Evolutionary conservation across 495 filamentous ascomycete species (phyloP), one percentile per base, ranked within the genome.

Genomic region (Hyaloscypha hepaticicola): DNA sequence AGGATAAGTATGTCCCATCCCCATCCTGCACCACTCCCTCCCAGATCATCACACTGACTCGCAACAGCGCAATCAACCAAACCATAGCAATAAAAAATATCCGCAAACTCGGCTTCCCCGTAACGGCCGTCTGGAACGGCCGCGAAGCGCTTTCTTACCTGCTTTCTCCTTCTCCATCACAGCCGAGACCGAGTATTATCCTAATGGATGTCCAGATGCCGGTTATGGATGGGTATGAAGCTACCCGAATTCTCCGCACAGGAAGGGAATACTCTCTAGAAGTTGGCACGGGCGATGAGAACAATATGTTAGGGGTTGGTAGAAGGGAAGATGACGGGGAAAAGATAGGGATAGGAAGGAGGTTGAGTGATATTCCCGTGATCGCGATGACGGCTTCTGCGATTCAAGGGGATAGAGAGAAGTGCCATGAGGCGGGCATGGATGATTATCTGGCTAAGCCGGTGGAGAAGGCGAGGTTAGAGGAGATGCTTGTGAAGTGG

Each of bases 181-280:
- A 80, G 34, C 74, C 76, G 14, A 80, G 77, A 55, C 85, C 88
- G 3, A 82, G 92, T 61, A 87, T 93, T 22, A 89, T 93, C 52
- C 79, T 93, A 4, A 93, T 95, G 91, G 90, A 95, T 69, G 86
- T 92, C 0, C 89, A 92, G 72, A 92, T 94, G 89, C 88, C 90
- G 2, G 78, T 91, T n/a, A 83, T 92, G 66, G 90, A 92, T 65
- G 91, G 90, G 0, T 93, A 93, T 69, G 78, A 82, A 45, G 88
- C 89, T 51, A 92, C 90, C 0, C 84, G 85, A 11, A 79, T 84
- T 28, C 83, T 94, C 25, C 79, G 90, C 33, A 79, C 82, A 48
- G 78, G 85, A 55, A 63, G 73, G 5, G 84, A 83, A 6, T 86
- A 88, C 66, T 33, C 31, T 33, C 31, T 33, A 12, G 31, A 33